phyloP scores from a whole-genome alignment of 1,139 yeast genomes.

The Hansenula lynferdii region DNA sequence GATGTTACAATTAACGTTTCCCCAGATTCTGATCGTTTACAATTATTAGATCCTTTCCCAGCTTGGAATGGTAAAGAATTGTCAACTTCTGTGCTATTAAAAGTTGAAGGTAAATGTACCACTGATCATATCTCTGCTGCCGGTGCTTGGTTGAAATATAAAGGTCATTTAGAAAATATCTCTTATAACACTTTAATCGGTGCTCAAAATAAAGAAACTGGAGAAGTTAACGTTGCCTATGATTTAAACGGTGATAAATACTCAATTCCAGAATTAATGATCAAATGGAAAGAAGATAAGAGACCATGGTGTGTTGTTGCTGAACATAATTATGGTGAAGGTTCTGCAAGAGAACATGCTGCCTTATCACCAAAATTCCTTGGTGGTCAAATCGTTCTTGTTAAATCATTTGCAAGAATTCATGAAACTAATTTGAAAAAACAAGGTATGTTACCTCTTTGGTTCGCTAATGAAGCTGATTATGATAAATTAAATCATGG shows the following conservation, averaged over 20 bases:
- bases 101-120: slow-evolving; percentile 97
- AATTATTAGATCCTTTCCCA: slow-evolving; percentile 81
- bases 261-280: slow-evolving; percentile 95
- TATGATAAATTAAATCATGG: slow-evolving; percentile 77
- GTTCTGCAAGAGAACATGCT: slow-evolving; percentile 98
- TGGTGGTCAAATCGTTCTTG: slow-evolving; percentile 85
- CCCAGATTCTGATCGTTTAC: slow-evolving; percentile 76
- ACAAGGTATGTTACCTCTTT: slow-evolving; percentile 94
- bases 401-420: slow-evolving; percentile 95
- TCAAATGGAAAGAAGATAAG: slow-evolving; percentile 81
- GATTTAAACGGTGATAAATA: slow-evolving; percentile 77
- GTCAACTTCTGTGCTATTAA: slow-evolving; percentile 67
- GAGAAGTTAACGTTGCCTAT: slow-evolving; percentile 87
- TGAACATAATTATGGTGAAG: slow-evolving; percentile 98
- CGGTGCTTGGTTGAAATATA: slow-evolving; percentile 98
- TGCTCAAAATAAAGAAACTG: slow-evolving; percentile 95
- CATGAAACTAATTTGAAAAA: slow-evolving; percentile 88
- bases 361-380: slow-evolving; percentile 93
- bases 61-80: slow-evolving; percentile 86
- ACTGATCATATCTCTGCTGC: slow-evolving; percentile 99
- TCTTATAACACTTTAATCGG: slow-evolving; percentile 95
- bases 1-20: slow-evolving; percentile 68
- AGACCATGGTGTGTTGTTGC: slow-evolving; percentile 96
- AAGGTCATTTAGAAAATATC: slow-evolving; percentile 95
- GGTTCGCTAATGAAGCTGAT: slow-evolving; percentile 84